Percentiles rank a stretch among this genome's conserved stretches.
These are phyloP conservation scores for Fusarium sterilihyphosum DNA, from an alignment of 2,329 filamentous ascomycete genomes.

Conservation along the genomic window DNA sequence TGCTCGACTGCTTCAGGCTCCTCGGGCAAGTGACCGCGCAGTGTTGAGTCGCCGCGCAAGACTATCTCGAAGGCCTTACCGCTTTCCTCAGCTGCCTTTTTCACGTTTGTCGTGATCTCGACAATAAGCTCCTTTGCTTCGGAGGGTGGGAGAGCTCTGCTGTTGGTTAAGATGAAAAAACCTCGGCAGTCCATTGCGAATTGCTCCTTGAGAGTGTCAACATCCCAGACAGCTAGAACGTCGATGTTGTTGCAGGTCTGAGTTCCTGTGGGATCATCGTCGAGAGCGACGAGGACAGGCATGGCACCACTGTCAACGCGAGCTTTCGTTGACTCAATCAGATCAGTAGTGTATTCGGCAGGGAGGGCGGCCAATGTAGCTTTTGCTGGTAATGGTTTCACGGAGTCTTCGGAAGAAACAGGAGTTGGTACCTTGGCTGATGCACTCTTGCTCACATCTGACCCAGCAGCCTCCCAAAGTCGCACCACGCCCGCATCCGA, in stretches of 20 bases:
- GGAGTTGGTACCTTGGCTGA: not conserved
- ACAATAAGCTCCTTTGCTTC: not conserved
- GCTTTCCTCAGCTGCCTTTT: not conserved
- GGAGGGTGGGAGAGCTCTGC: not conserved
- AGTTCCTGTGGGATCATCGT: slow-evolving; percentile 69
- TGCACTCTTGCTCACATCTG: not conserved
- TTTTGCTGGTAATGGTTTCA: not conserved
- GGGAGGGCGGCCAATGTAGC: not conserved
- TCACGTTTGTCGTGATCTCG: not conserved
- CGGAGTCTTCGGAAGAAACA: accelerated
- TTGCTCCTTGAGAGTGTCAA: slow-evolving; percentile 49
- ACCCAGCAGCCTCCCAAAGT: not conserved
- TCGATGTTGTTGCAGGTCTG: slow-evolving; percentile 68
- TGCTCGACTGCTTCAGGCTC: not conserved
- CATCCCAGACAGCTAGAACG: slow-evolving; percentile 65
- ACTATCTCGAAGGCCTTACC: not conserved
- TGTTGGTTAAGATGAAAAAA: not conserved
- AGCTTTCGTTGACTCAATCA: not conserved
- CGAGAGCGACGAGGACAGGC: slow-evolving; percentile 50
- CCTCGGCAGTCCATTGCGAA: not conserved
- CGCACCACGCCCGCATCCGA: not conserved
- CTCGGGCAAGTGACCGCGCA: not conserved
- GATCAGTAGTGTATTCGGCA: not conserved
- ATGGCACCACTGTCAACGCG: not conserved
- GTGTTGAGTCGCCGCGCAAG: not conserved